These are phyloP conservation scores for Avena eriantha DNA, from an alignment of 176 grass and related monocot species.

Conservation along the genomic window DNA sequence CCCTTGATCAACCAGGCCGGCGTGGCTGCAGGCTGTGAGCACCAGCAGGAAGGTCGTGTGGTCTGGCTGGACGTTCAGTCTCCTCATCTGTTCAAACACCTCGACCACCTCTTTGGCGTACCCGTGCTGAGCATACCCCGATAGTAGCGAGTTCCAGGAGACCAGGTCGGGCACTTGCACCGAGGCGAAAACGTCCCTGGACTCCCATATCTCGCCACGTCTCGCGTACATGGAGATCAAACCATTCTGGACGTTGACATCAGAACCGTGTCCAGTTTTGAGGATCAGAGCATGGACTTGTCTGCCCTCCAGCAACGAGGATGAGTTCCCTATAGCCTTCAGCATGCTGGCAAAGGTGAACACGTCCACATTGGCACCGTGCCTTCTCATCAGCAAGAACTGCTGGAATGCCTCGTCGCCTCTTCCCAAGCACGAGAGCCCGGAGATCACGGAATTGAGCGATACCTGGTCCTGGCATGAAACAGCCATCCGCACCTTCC, in stretches of 20 bases:
- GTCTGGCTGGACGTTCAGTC: constrained; percentile 29
- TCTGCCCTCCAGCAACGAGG: constrained; percentile 38
- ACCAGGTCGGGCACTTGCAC: constrained; percentile 43
- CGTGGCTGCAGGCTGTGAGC: constrained; percentile 50
- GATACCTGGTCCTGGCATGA: constrained; percentile 41
- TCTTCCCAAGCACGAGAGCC: constrained; percentile 39
- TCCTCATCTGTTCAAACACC: constrained; percentile 53
- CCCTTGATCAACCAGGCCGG: constrained; percentile 45
- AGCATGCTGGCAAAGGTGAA: constrained; percentile 51
- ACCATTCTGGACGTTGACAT: constrained; percentile 33
- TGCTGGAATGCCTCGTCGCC: constrained; percentile 33
- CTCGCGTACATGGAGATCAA: constrained; percentile 51
- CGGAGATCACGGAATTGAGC: constrained; percentile 37
- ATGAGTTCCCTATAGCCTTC: constrained; percentile 38
- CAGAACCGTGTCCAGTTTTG: constrained; percentile 37
- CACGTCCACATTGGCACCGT: not conserved
- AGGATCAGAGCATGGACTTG: constrained; percentile 50
- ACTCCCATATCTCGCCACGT: constrained; percentile 42
- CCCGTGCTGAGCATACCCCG: constrained; percentile 44
- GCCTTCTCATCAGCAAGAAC: constrained; percentile 47
- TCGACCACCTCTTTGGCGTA: constrained; percentile 40
- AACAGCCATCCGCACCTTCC: not conserved
- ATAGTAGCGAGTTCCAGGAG: constrained; percentile 52
- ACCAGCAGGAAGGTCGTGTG: constrained; percentile 49
- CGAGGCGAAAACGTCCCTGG: constrained; percentile 27